Percentiles rank a stretch among this genome's conserved stretches.
phyloP scores from a whole-genome alignment of 2,329 filamentous ascomycete species.

The Neopestalotiopsis rosae region DNA sequence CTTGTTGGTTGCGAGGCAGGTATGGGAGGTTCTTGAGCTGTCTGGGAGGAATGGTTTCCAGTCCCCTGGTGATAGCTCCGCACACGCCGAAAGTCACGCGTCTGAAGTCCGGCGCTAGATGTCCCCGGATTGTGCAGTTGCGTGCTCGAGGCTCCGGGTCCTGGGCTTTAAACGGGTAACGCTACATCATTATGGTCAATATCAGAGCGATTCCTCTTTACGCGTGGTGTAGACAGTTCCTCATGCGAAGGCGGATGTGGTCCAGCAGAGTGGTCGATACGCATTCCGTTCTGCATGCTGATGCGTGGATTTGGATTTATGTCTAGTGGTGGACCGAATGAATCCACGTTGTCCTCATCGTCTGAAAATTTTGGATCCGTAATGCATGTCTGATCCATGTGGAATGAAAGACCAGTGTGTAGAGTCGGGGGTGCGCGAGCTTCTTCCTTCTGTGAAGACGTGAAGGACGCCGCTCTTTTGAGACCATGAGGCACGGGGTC shows the following conservation, averaged over 20 bases:
- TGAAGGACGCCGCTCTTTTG: not conserved
- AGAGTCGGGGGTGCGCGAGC: not conserved
- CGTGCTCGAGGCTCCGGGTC: not conserved
- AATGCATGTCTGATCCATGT: conserved; percentile 7
- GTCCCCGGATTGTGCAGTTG: not conserved
- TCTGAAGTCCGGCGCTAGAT: not conserved
- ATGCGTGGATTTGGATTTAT: not conserved
- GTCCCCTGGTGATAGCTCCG: not conserved
- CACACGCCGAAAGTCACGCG: not conserved
- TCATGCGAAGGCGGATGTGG: too few species aligned
- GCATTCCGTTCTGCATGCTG: too few species aligned
- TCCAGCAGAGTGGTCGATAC: too few species aligned
- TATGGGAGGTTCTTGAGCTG: not conserved
- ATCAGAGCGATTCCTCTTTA: too few species aligned
- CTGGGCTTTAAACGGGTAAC: not conserved
- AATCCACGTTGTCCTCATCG: not conserved
- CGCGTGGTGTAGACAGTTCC: too few species aligned
- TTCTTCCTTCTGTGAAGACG: conserved; percentile 5
- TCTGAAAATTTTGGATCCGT: not conserved
- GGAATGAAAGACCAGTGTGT: conserved; percentile 15
- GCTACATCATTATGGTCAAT: too few species aligned
- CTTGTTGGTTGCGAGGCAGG: not conserved
- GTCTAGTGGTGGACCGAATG: not conserved
- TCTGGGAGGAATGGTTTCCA: not conserved
- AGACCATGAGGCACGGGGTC: not conserved